Evolutionary conservation across 2,329 filamentous ascomycete species (phyloP).

Genomic region (Sporothrix humicola): DNA sequence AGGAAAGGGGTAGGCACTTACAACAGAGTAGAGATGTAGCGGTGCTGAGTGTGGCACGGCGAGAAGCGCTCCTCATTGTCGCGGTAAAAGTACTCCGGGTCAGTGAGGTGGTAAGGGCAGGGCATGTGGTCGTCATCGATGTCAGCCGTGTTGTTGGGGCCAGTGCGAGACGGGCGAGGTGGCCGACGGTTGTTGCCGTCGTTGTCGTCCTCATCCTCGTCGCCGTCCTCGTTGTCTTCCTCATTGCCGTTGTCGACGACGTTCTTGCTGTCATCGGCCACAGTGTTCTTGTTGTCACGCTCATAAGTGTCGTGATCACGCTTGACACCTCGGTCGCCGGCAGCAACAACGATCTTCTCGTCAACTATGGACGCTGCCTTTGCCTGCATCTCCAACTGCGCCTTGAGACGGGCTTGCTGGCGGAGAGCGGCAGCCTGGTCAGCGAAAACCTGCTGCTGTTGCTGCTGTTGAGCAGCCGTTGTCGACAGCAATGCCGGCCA

Average conservation of each 20-base stretch:
- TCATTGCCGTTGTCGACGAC: constrained; percentile 2
- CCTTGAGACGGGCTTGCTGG: constrained; percentile 9
- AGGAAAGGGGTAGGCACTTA: constrained; percentile 37
- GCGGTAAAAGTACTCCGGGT: constrained; percentile 40
- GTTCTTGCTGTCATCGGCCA: neutral
- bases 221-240: constrained; percentile 27
- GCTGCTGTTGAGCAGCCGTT: neutral
- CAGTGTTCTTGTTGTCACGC: neutral
- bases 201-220: constrained; percentile 23
- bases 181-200: neutral
- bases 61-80: constrained; percentile 42
- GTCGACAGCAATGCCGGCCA: neutral
- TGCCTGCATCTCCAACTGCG: neutral
- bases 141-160: constrained; percentile 30
- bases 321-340: constrained; percentile 13
- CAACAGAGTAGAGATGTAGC: constrained; percentile 46
- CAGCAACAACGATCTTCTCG: neutral
- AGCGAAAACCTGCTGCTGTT: constrained; percentile 4
- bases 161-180: neutral
- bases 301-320: constrained; percentile 15
- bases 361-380: neutral
- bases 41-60: constrained; percentile 45
- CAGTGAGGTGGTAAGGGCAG: constrained; percentile 36
- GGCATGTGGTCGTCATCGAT: constrained; percentile 42
- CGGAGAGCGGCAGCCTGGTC: neutral